Evolutionary conservation across 2,329 filamentous ascomycete genomes (phyloP).

Genomic region (Thyridium curvatum): DNA sequence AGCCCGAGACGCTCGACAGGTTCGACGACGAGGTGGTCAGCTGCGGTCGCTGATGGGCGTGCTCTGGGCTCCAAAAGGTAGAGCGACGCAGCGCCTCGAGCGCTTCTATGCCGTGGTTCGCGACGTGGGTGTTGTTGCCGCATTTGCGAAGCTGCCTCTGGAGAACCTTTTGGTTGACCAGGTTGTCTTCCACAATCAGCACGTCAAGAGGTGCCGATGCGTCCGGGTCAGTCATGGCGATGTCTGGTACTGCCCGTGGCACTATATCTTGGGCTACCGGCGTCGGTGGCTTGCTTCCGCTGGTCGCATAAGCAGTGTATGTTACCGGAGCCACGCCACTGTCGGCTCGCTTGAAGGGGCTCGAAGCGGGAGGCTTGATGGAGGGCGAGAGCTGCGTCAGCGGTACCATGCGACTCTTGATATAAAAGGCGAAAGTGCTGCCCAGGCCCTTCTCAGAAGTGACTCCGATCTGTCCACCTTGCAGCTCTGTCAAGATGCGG

Average conservation of each 20-base stretch:
- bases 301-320: neutral
- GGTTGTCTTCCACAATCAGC: conserved; percentile 62
- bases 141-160: conserved; percentile 54
- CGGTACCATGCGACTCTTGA: conserved; percentile 53
- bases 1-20: neutral
- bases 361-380: conserved; percentile 20
- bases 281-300: too few relatives aligned
- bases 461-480: conserved; percentile 73
- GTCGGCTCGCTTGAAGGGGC: neutral
- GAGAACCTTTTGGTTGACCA: conserved; percentile 60
- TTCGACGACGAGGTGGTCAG: neutral
- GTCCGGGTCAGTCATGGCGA: conserved; percentile 11
- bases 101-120: conserved; percentile 59
- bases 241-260: neutral
- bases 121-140: conserved; percentile 55
- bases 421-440: conserved; percentile 72
- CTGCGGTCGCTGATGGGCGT: conserved; percentile 1
- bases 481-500: conserved; percentile 66
- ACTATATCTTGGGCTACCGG: too few relatives aligned
- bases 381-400: conserved; percentile 6
- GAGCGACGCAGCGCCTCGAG: conserved; percentile 51
- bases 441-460: conserved; percentile 60
- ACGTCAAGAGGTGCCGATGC: conserved; percentile 41
- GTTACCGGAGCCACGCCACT: neutral
- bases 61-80: conserved; percentile 39